These are phyloP conservation scores for Diplotaxis tenuifolia DNA, from an alignment of 345 rosid genomes.

Conservation along the genomic window DNA sequence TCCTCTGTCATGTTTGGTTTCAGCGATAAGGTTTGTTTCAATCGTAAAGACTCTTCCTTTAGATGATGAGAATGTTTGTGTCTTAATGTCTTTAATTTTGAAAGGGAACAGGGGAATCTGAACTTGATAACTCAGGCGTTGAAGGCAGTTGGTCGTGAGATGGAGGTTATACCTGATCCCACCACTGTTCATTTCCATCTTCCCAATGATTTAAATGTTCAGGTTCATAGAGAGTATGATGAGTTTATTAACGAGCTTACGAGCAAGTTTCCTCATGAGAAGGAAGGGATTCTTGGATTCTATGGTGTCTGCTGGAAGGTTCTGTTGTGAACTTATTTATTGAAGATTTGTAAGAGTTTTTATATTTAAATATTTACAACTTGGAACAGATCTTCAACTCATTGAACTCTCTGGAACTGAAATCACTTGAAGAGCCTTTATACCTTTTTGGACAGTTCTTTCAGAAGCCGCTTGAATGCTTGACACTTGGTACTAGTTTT, in stretches of 20 bases:
- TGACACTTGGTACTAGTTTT: slow-evolving; percentile 64
- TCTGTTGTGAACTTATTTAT: slow-evolving; percentile 23
- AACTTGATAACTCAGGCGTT: slow-evolving; percentile 88
- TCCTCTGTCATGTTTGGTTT: slow-evolving; percentile 97
- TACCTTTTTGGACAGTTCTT: slow-evolving; percentile 94
- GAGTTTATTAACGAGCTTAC: slow-evolving; percentile 68
- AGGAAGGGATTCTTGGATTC: slow-evolving; percentile 80
- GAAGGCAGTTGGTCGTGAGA: slow-evolving; percentile 81
- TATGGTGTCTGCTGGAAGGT: slow-evolving; percentile 94
- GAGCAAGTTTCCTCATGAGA: slow-evolving; percentile 75
- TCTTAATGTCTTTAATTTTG: slow-evolving; percentile 13
- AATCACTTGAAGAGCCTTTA: slow-evolving; percentile 95
- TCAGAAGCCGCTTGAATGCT: slow-evolving; percentile 82
- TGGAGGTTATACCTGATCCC: slow-evolving; percentile 95
- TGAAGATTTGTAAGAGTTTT: too few species aligned
- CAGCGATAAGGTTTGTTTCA: slow-evolving; percentile 70
- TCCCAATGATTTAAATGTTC: slow-evolving; percentile 71
- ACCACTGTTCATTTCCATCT: slow-evolving; percentile 95
- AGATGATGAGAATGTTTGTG: background rate
- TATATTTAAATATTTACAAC: too few species aligned
- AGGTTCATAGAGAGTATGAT: slow-evolving; percentile 64
- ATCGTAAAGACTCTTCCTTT: background rate
- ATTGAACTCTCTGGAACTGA: slow-evolving; percentile 81
- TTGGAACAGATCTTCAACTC: slow-evolving; percentile 74
- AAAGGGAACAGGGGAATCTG: slow-evolving; percentile 72